Percentiles rank a stretch among this genome's conserved stretches.
These are phyloP conservation scores for Flaveria bidentis DNA, from an alignment of 129 eudicot species.

Conservation along the genomic window DNA sequence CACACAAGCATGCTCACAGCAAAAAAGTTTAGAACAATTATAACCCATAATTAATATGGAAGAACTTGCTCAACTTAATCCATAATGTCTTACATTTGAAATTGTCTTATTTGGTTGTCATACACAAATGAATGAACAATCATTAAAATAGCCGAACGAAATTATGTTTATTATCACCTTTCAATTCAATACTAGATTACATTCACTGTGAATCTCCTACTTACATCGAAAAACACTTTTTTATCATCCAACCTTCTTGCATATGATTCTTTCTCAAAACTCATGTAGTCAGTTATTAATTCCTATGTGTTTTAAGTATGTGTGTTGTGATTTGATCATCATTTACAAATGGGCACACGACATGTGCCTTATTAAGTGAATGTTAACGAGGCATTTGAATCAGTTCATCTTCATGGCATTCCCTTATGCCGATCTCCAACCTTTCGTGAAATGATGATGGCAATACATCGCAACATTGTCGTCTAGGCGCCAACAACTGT, in stretches of 20 bases:
- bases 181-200: neutral
- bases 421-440: constrained; percentile 63
- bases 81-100: neutral
- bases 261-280: constrained; percentile 9
- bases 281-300: neutral
- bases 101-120: neutral
- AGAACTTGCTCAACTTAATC: neutral
- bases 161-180: neutral
- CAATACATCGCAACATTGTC: constrained; percentile 78
- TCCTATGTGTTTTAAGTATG: neutral
- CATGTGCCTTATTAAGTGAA: neutral
- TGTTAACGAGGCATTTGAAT: constrained; percentile 42
- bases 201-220: neutral
- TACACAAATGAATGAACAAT: neutral
- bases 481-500: constrained; percentile 73
- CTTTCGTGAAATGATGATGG: constrained; percentile 40
- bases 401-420: constrained; percentile 66
- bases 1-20: no score
- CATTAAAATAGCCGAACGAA: neutral
- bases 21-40: no score
- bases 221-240: constrained; percentile 5
- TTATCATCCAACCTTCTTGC: neutral
- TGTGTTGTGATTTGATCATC: neutral
- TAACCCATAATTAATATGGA: neutral
- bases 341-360: neutral